These are phyloP conservation scores for Tetracladium setigerum DNA, from an alignment of 495 filamentous ascomycete genomes.

Conservation along the genomic window DNA sequence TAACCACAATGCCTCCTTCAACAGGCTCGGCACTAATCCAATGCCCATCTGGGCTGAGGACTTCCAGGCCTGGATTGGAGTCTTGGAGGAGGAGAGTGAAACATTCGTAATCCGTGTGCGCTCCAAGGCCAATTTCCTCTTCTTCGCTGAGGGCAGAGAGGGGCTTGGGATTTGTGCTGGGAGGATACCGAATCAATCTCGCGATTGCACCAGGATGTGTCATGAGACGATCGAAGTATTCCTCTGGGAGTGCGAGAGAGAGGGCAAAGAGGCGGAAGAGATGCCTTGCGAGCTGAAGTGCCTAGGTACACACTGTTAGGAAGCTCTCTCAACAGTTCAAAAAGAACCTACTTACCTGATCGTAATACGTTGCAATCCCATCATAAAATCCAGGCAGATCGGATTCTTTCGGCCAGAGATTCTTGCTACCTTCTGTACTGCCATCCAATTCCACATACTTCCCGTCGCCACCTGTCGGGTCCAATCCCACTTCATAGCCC, in stretches of 20 bases:
- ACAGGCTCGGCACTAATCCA: constrained; percentile 38
- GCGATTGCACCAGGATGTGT: constrained; percentile 35
- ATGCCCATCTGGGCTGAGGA: constrained; percentile 38
- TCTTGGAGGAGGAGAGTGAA: constrained; percentile 21
- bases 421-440: constrained; percentile 3
- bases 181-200: constrained; percentile 38
- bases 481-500: constrained; percentile 21
- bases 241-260: constrained; percentile 33
- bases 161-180: constrained; percentile 23
- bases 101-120: constrained; percentile 43
- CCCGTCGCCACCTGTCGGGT: constrained; percentile 20
- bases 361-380: constrained; percentile 17
- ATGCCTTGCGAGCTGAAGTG: constrained; percentile 25
- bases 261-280: constrained; percentile 39
- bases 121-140: constrained; percentile 34
- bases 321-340: neutral
- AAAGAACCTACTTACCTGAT: constrained; percentile 4
- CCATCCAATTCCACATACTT: constrained; percentile 23
- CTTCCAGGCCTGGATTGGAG: constrained; percentile 41
- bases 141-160: constrained; percentile 20
- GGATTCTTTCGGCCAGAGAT: constrained; percentile 16
- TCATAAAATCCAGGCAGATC: constrained; percentile 20
- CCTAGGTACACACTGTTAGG: constrained; percentile 1
- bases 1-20: constrained; percentile 41
- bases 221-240: constrained; percentile 35